Evolutionary conservation across 1,284 basidiomycete genomes (phyloP).

Genomic region (Boletellus deceptivus): DNA sequence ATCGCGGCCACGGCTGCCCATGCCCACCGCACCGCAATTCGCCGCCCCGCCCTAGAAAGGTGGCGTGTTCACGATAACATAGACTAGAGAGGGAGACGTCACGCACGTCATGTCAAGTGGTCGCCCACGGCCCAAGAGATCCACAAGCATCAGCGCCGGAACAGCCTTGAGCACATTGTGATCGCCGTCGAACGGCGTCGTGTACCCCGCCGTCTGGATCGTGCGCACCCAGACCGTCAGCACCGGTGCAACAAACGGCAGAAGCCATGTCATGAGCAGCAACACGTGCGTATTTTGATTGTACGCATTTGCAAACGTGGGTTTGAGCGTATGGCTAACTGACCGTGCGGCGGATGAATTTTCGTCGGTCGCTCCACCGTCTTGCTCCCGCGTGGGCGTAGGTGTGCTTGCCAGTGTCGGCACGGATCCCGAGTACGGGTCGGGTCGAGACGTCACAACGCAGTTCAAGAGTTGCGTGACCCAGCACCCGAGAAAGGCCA

Average conservation of each 20-base stretch:
- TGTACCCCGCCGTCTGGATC: slow-evolving; percentile 67
- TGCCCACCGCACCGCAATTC: slow-evolving; percentile 44
- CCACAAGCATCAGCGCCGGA: slow-evolving; percentile 65
- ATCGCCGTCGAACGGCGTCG: slow-evolving; percentile 74
- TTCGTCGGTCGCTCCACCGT: background rate
- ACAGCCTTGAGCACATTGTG: slow-evolving; percentile 68
- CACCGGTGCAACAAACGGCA: slow-evolving; percentile 79
- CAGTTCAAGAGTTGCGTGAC: slow-evolving; percentile 71
- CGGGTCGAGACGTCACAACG: slow-evolving; percentile 29
- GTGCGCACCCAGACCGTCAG: slow-evolving; percentile 91
- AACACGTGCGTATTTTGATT: slow-evolving; percentile 63
- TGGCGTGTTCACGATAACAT: background rate
- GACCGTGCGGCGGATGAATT: background rate
- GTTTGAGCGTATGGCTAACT: slow-evolving; percentile 1
- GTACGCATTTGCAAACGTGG: slow-evolving; percentile 27
- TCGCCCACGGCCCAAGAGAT: slow-evolving; percentile 53
- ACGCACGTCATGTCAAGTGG: slow-evolving; percentile 43
- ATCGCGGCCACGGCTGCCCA: slow-evolving; percentile 47
- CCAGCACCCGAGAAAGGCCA: slow-evolving; percentile 83
- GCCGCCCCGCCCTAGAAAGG: slow-evolving; percentile 38
- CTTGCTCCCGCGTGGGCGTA: slow-evolving; percentile 5
- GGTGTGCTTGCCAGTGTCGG: slow-evolving; percentile 24
- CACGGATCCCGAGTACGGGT: slow-evolving; percentile 24
- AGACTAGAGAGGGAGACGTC: background rate
- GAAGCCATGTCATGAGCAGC: slow-evolving; percentile 78